Evolutionary conservation across 176 grass and related monocot species (phyloP).

Genomic region (Poa pratensis): DNA sequence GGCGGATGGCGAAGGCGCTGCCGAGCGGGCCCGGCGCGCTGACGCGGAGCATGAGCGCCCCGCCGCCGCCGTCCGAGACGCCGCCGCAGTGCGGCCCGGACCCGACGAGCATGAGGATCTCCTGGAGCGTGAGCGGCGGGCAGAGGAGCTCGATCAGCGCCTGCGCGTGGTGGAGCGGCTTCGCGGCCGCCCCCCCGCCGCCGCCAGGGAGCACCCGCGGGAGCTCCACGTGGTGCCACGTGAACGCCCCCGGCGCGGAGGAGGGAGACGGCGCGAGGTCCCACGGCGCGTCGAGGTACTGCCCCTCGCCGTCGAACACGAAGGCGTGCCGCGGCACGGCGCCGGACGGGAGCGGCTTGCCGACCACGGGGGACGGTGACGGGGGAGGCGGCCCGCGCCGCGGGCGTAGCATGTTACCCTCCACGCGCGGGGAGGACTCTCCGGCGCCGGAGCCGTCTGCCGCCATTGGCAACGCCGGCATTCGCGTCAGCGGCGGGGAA

Average conservation of each 20-base stretch:
- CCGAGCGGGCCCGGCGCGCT: slow-evolving; percentile 73
- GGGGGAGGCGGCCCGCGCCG: slow-evolving; percentile 19
- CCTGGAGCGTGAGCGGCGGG: slow-evolving; percentile 88
- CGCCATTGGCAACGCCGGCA: slow-evolving; percentile 38
- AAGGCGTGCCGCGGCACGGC: slow-evolving; percentile 64
- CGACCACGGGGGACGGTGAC: slow-evolving; percentile 25
- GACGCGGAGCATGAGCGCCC: slow-evolving; percentile 68
- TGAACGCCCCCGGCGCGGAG: slow-evolving; percentile 38
- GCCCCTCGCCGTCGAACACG: slow-evolving; percentile 64
- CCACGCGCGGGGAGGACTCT: neutral
- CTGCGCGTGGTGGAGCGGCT: slow-evolving; percentile 78
- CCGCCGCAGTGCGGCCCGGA: slow-evolving; percentile 81
- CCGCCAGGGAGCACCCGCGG: slow-evolving; percentile 37
- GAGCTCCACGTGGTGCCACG: slow-evolving; percentile 92
- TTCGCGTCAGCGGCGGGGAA: slow-evolving; percentile 32
- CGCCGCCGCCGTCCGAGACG: slow-evolving; percentile 42
- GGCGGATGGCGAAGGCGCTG: slow-evolving; percentile 74
- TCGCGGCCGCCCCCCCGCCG: slow-evolving; percentile 34
- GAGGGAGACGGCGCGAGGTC: neutral
- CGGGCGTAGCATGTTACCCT: neutral
- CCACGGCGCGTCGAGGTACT: slow-evolving; percentile 49
- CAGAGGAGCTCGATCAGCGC: slow-evolving; percentile 80
- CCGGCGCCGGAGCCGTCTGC: slow-evolving; percentile 23
- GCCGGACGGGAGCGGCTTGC: slow-evolving; percentile 48
- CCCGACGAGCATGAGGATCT: slow-evolving; percentile 81